Evolutionary conservation across 768 basidiomycete species (phyloP).

Genomic region (Suillus spraguei): DNA sequence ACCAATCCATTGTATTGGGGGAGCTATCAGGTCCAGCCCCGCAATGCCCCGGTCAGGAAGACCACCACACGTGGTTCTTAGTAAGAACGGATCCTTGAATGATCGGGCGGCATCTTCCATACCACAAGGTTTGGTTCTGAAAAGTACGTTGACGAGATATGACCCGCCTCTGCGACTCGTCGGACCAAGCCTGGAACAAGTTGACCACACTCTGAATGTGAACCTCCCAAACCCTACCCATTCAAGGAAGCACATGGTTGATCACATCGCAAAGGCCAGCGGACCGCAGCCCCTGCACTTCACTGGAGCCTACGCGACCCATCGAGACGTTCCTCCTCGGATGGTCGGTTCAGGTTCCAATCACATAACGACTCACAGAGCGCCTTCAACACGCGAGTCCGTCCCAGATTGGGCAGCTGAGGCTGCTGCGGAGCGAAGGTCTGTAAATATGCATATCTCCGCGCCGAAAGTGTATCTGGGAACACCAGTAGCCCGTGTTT

Average conservation of each 20-base stretch:
- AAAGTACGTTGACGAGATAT: background rate
- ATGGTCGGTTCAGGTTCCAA: background rate
- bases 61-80: background rate
- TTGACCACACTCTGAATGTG: background rate
- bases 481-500: background rate
- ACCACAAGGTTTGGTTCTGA: background rate
- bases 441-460: background rate
- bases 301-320: background rate
- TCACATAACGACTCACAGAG: background rate
- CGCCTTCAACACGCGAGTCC: background rate
- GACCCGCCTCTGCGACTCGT: conserved; percentile 1
- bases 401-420: conserved; percentile 3
- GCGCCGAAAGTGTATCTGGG: background rate
- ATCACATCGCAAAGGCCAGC: background rate
- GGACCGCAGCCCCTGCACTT: background rate
- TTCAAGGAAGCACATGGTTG: background rate
- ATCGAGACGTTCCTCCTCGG: background rate
- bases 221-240: background rate
- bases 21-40: background rate
- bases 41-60: conserved; percentile 2
- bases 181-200: background rate
- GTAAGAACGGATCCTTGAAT: background rate
- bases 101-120: background rate
- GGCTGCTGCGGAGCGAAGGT: conserved; percentile 1
- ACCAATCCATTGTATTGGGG: background rate